Base-by-base conservation (phyloP, 495 filamentous ascomycete species). In the Tetracladium marchalianum region DNA sequence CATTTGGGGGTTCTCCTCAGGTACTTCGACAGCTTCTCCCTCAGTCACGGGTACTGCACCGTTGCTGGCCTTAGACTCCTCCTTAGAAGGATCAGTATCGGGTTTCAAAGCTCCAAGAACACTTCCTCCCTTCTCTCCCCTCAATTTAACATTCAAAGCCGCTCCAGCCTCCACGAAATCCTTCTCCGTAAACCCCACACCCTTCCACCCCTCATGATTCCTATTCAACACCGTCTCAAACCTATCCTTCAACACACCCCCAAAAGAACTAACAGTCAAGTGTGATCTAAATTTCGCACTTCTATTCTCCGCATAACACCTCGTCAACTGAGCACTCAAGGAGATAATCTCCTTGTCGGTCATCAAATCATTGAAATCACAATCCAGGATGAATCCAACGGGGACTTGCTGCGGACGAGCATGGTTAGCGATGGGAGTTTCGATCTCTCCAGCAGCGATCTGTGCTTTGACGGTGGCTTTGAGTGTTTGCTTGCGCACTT, bases 291-390 rank as follows among this genome's bases (percentile, higher is more conserved):
- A 87, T 8, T 58, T 61, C 8, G 82, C 69, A 39, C 72, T 76
- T 35, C 71, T 75, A 60, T 95, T 95, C 54, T 93, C 84, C 4
- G 90, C 88, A 67, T 99, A 97, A 52, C 74, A 80, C 16, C 93
- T 71, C 2, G 87, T 92, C 44, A 99, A 63, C 63, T 99, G 92
- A 19, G 75, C 73, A 1, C 73, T 77, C 9, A 98, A 72, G 2
- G 88, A 95, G 7, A 84, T 79, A 13, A 86, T 68, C 58, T 99
- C 93, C 43, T 82, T 78, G 0, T 84, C 78, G 22, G 66, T 69
- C 92, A 99, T 99, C 55, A 90, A 68, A 10, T 84, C 74, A 52
- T 99, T 87, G 52, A 90, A 99, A 50, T 84, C 80, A 61, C 93
- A 97, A 62, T 99, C 92, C 52, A 99, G 63, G 33, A 99, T 66